Evolutionary conservation across 2,329 filamentous ascomycete genomes (phyloP).

Genomic region (Lecanosticta acicola): DNA sequence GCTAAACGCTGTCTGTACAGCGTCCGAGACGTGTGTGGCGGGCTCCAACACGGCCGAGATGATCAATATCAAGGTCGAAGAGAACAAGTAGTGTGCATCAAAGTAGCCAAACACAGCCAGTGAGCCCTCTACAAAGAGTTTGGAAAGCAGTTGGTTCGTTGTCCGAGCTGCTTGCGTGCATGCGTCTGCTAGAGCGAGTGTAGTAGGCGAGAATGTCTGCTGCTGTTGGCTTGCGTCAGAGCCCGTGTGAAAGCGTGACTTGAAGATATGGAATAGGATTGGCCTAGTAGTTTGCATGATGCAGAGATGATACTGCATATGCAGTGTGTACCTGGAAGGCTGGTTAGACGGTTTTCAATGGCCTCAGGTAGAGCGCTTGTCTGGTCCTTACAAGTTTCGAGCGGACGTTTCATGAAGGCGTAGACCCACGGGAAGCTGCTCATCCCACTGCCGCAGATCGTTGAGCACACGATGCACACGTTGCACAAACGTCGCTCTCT

Average conservation of each 20-base stretch:
- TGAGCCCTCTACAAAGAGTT: constrained; percentile 44
- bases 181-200: constrained; percentile 33
- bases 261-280: constrained; percentile 32
- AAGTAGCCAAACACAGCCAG: constrained; percentile 47
- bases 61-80: constrained; percentile 42
- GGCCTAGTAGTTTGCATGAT: constrained; percentile 33
- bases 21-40: constrained; percentile 33
- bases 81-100: constrained; percentile 46
- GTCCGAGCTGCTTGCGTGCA: constrained; percentile 44
- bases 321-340: constrained; percentile 27
- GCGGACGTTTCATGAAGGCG: constrained; percentile 29
- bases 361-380: neutral
- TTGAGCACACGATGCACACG: constrained; percentile 36
- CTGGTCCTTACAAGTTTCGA: constrained; percentile 24
- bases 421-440: constrained; percentile 31
- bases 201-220: constrained; percentile 26
- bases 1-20: constrained; percentile 38
- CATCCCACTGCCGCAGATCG: constrained; percentile 36
- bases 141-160: constrained; percentile 40
- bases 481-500: constrained; percentile 28
- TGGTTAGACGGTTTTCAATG: neutral
- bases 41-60: constrained; percentile 37
- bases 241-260: constrained; percentile 7
- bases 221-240: constrained; percentile 5
- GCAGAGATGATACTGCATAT: constrained; percentile 35